These are phyloP conservation scores for Cyberlindnera mycetangii DNA, from an alignment of 805 yeast species.

Conservation along the genomic window DNA sequence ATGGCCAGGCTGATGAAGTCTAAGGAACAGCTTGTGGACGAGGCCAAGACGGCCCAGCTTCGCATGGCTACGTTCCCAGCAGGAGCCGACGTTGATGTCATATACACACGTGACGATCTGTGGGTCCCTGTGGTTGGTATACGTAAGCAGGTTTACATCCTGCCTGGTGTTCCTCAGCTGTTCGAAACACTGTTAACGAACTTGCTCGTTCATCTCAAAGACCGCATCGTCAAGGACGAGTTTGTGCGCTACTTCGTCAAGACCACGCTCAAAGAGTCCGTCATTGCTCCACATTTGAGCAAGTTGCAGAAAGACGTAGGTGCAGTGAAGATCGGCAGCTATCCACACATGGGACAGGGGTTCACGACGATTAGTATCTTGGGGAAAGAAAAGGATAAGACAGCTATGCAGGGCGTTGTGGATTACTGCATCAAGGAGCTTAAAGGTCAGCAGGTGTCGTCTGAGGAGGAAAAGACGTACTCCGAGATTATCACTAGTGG, in stretches of 20 bases:
- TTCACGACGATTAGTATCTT: slow-evolving; percentile 71
- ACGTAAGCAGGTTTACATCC: slow-evolving; percentile 59
- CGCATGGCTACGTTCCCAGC: slow-evolving; percentile 79
- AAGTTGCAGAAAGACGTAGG: slow-evolving; percentile 44
- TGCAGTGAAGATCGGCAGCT: slow-evolving; percentile 72
- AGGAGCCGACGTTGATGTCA: slow-evolving; percentile 38
- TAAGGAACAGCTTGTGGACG: slow-evolving; percentile 34
- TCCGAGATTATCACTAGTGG: slow-evolving; percentile 6
- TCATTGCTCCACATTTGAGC: slow-evolving; percentile 62
- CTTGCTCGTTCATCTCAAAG: slow-evolving; percentile 39
- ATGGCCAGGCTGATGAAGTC: slow-evolving; percentile 53
- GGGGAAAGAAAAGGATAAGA: slow-evolving; percentile 45
- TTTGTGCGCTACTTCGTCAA: slow-evolving; percentile 55
- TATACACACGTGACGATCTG: slow-evolving; percentile 47
- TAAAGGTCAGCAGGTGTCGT: slow-evolving; percentile 54
- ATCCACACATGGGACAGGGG: slow-evolving; percentile 70
- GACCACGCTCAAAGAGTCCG: slow-evolving; percentile 60
- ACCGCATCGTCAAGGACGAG: slow-evolving; percentile 26
- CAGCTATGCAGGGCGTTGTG: slow-evolving; percentile 43
- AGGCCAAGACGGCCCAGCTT: slow-evolving; percentile 57
- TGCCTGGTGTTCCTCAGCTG: slow-evolving; percentile 83
- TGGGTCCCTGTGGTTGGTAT: slow-evolving; percentile 87
- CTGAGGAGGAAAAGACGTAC: slow-evolving; percentile 47
- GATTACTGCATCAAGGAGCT: slow-evolving; percentile 43
- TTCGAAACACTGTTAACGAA: slow-evolving; percentile 54